phyloP scores from a whole-genome alignment of 306 rosid genomes.

The Potentilla sterilis region DNA sequence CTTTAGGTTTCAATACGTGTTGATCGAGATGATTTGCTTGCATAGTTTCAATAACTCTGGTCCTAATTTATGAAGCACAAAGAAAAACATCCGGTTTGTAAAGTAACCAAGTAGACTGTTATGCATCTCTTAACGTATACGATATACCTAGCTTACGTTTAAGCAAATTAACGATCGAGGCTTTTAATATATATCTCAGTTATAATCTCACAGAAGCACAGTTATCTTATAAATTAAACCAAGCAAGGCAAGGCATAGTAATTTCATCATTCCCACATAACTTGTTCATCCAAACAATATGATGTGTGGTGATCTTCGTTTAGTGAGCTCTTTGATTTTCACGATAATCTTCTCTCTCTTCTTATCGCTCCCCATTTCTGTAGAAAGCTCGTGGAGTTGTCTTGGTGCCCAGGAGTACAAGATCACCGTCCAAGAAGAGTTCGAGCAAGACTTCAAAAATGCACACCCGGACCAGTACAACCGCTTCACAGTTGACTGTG shows the following conservation, averaged over 20 bases:
- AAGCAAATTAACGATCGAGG: background rate
- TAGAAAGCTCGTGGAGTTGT: background rate
- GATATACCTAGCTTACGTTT: background rate
- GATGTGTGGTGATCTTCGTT: background rate
- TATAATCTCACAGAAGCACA: background rate
- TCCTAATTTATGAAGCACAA: background rate
- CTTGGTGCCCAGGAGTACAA: constrained; percentile 6
- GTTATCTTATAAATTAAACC: background rate
- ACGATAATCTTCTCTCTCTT: background rate
- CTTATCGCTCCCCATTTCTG: constrained; percentile 3
- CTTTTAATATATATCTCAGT: background rate
- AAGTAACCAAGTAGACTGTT: background rate
- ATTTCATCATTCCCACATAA: background rate
- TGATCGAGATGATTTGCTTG: background rate
- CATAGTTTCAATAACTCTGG: background rate
- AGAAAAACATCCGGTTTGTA: background rate
- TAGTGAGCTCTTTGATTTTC: background rate
- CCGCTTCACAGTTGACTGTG: background rate
- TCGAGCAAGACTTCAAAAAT: constrained; percentile 2
- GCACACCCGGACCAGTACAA: background rate
- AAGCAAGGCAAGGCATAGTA: background rate
- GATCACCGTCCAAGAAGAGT: background rate
- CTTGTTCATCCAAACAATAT: background rate
- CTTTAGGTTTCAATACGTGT: background rate
- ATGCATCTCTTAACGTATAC: background rate